Evolutionary conservation across 257 asterid species (phyloP), one percentile per base, ranked within the genome.

Genomic region (Paraleonurus japonicus): DNA sequence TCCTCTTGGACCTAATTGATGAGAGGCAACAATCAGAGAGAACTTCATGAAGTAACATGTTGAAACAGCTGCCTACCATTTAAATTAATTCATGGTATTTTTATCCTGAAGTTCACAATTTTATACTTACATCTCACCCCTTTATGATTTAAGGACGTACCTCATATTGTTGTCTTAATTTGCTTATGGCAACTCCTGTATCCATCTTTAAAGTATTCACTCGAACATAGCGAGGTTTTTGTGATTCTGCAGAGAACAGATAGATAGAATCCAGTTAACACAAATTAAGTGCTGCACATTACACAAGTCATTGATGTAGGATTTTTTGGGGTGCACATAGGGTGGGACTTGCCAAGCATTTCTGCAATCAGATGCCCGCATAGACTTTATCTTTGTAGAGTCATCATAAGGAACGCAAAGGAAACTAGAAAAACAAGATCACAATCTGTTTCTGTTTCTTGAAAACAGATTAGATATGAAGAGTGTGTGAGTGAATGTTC

Each of bases 191-290:
- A 65, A 75, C 76, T 67, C 80, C 89, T 32, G 86, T 83, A 45
- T 87, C 89, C 65, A 82, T 76, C 85, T 88, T 92, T 70, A 92
- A 85, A 65, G 98, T 88, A 80, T 95, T 95, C 35, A 95, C 96
- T 75, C 98, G 96, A 79, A 88, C 92, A 78, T 85, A 89, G 61
- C 99, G 97, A 69, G 96, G 94, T 79, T 89, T 95, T 9, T 50
- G 82, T 74, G 79, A 75, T 72, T 83, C 97, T 91, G 85, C 87
- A 80, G 74, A 48, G 75, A 75, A 54, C 53, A 30, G 26, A 61
- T 0, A n/a, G 23, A 39, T n/a, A 51, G 60, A 39, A 19, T 30
- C 30, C 12, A 47, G 62, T 15, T 26, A 66, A 65, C 30, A 47
- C 8, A 74, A 47, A 11, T 65, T 24, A 50, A 57, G 54, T 20